Evolutionary conservation across 257 asterid species (phyloP), one percentile per base, ranked within the genome.

Genomic region (Jacaranda copaia): DNA sequence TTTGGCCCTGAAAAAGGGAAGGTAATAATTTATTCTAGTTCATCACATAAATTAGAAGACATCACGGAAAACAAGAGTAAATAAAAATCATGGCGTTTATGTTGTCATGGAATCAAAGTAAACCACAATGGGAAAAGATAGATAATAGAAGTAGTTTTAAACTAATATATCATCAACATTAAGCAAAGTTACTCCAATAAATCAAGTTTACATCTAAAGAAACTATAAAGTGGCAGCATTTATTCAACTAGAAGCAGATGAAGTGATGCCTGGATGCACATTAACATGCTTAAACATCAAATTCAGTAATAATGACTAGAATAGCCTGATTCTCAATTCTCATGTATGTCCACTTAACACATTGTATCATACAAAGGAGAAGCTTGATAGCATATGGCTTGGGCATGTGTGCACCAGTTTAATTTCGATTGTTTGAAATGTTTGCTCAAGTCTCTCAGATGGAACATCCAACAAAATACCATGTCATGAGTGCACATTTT

Each of bases 1-100:
- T 72, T 67, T 72, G 87, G 78, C 77, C 8, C 88, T 82, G 81
- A 35, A 77, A 61, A 61, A 79, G 64, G 6, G 16, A 74, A 73
- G 13, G 42, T 6, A 74, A 45, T 4, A 57, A 15, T 49, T 61
- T 51, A 61, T 45, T 67, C 52, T 39, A 60, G 19, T 55, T 70
- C 25, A 5, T 32, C 38, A 8, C 38, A 18, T 32, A 65, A 36
- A 48, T 35, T 11, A 8, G 32, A 14, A 52, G 9, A 72, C 13
- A 70, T 48, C 9, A 51, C 61, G 55, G 71, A 65, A 67, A 62
- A 51, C 9, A 36, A 43, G 20, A 64, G 5, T 10, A 19, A 64
- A 60, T 15, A 62, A 35, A 63, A 61, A 18, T 8, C 51, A 43
- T 14, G 59, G 8, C n/a, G 8, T 13, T n/a, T 32, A 65, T 20